Percentiles rank a stretch among this genome's conserved stretches.
Conservation (phyloP, 1,139 yeast genomes). For the Candida sp. region DNA sequence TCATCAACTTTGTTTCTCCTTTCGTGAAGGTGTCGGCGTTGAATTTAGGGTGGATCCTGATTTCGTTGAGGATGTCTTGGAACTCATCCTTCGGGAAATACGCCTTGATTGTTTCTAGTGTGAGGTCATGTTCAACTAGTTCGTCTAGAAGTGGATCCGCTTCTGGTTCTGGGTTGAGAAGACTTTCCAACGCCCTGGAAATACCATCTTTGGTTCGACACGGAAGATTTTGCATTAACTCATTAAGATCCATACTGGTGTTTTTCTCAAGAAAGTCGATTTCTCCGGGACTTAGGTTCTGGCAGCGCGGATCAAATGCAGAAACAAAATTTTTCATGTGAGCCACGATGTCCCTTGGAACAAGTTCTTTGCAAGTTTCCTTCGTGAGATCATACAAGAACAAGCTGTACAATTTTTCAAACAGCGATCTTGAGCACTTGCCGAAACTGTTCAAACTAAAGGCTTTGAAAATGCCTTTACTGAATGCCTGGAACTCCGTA, state of each 20-base stretch:
- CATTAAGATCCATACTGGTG: background rate
- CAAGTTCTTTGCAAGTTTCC: conserved; percentile 1
- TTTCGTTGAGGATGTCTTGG: conserved; percentile 9
- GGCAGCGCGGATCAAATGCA: background rate
- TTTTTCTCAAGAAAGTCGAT: background rate
- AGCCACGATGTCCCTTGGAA: too few species aligned
- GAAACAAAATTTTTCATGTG: background rate
- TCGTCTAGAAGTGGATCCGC: background rate
- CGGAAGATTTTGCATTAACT: background rate
- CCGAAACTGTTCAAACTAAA: background rate
- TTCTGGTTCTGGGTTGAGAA: background rate
- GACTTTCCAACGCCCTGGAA: background rate
- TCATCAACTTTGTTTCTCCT: conserved; percentile 19
- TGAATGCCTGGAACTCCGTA: background rate
- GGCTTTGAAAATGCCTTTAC: background rate
- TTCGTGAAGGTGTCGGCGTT: conserved; percentile 15
- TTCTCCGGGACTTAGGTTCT: background rate
- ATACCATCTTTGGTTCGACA: background rate
- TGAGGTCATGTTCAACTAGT: conserved; percentile 13
- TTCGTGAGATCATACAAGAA: conserved; percentile 7
- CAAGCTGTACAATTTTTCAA: background rate
- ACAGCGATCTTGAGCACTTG: background rate
- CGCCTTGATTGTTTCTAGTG: conserved; percentile 10
- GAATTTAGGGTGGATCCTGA: conserved; percentile 9
- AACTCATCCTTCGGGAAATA: conserved; percentile 11